These are phyloP conservation scores for Hylodesmum podocarpum DNA, from an alignment of 306 rosid species.

Conservation along the genomic window DNA sequence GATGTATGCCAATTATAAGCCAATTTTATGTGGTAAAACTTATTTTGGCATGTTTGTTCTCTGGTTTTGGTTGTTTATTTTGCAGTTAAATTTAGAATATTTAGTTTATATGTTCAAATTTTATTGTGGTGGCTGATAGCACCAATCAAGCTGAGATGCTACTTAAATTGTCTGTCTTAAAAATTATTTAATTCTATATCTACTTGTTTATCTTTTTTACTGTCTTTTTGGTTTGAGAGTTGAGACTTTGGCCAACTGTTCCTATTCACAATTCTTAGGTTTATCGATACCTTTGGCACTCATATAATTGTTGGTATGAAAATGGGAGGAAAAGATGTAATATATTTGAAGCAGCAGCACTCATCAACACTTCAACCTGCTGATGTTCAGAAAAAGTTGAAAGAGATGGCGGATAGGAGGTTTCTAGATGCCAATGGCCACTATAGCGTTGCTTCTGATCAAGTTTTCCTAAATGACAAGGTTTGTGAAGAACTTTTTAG, in stretches of 20 bases:
- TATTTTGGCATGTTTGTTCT: not conserved
- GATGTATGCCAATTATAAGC: not conserved
- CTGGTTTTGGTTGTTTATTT: conserved; percentile 14
- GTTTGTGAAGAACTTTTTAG: conserved; percentile 40
- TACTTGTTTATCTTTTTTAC: not conserved
- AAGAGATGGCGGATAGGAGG: conserved; percentile 89
- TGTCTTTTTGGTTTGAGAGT: conserved; percentile 24
- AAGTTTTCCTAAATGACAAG: conserved; percentile 63
- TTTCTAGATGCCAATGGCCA: conserved; percentile 69
- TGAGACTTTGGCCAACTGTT: conserved; percentile 28
- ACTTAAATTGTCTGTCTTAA: conserved; percentile 2
- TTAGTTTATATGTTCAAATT: conserved; percentile 22
- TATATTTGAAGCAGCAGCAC: conserved; percentile 96
- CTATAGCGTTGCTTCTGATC: conserved; percentile 58
- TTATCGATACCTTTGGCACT: conserved; percentile 90
- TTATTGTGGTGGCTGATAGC: conserved; percentile 26
- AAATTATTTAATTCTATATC: conserved; percentile 4
- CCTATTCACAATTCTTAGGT: conserved; percentile 47
- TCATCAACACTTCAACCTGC: conserved; percentile 84
- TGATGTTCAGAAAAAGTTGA: conserved; percentile 84
- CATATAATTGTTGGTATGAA: conserved; percentile 92
- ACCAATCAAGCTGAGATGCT: conserved; percentile 6
- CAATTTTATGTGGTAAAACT: conserved; percentile 1
- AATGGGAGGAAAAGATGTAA: conserved; percentile 98
- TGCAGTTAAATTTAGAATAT: conserved; percentile 16